Evolutionary conservation across 2,329 filamentous ascomycete species (phyloP).

Genomic region (Nigrograna mackinnonii): DNA sequence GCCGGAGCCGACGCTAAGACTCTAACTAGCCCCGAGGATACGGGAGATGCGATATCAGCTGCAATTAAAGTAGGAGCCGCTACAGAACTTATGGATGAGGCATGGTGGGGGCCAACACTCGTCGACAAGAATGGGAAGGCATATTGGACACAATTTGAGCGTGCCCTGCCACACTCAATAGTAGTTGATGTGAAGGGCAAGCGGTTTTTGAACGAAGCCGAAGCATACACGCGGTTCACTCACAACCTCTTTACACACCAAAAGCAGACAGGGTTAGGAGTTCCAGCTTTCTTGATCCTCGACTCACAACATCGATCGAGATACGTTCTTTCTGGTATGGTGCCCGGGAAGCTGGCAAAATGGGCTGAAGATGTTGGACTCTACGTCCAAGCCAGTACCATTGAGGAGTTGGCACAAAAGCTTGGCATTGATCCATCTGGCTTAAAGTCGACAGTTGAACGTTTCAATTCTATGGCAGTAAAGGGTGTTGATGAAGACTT

Average conservation of each 20-base stretch:
- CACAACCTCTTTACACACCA: conserved; percentile 19
- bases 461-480: conserved; percentile 32
- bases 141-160: conserved; percentile 23
- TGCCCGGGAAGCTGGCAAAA: conserved; percentile 14
- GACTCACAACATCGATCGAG: conserved; percentile 34
- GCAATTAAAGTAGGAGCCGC: conserved; percentile 29
- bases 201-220: conserved; percentile 41
- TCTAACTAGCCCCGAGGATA: conserved; percentile 21
- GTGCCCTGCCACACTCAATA: conserved; percentile 36
- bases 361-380: conserved; percentile 21
- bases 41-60: conserved; percentile 28
- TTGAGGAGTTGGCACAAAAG: conserved; percentile 27
- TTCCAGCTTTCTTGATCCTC: conserved; percentile 35
- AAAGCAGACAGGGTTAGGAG: conserved; percentile 4
- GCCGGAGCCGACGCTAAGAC: background rate
- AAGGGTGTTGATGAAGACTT: conserved; percentile 38
- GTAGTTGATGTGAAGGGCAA: conserved; percentile 37
- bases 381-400: conserved; percentile 21
- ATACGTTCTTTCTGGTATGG: conserved; percentile 24
- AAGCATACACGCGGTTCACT: conserved; percentile 32
- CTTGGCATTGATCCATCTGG: conserved; percentile 20
- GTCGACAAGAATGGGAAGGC: background rate
- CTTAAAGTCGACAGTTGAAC: conserved; percentile 25
- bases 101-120: conserved; percentile 35
- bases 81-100: conserved; percentile 18